Percentiles rank a stretch among this genome's conserved stretches.
Conservation (phyloP, 805 yeast species). For the Kurtzmaniella cleridarum region DNA sequence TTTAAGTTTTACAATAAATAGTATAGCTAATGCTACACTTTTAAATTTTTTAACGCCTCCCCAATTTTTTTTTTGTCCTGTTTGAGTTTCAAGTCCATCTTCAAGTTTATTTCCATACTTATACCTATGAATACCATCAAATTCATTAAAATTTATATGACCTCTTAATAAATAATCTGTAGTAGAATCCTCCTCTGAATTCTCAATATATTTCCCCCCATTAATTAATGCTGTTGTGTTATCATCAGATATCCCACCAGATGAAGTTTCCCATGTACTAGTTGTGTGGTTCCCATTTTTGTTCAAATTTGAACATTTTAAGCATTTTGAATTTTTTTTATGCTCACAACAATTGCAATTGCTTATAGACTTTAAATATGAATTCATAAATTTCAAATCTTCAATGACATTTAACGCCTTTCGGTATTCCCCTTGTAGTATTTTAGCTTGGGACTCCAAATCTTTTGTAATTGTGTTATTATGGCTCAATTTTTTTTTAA, state of each 20-base stretch:
- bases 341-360: neutral
- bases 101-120: too few species aligned
- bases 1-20: too few species aligned
- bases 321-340: too few species aligned
- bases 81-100: too few species aligned
- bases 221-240: neutral
- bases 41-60: too few species aligned
- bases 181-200: neutral
- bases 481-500: neutral
- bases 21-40: too few species aligned
- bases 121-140: too few species aligned
- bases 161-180: too few species aligned
- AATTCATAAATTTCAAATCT: constrained; percentile 1
- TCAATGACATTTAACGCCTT: constrained; percentile 1
- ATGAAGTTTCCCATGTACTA: neutral
- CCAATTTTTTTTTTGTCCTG: too few species aligned
- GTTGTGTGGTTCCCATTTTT: neutral
- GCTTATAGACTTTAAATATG: neutral
- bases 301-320: too few species aligned
- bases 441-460: neutral
- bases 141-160: too few species aligned
- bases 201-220: neutral
- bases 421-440: constrained; percentile 1
- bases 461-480: neutral
- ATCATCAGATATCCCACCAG: too few species aligned